Evolutionary conservation across 257 asterid species (phyloP), one percentile per base, ranked within the genome.

Genomic region (Misopates orontium): DNA sequence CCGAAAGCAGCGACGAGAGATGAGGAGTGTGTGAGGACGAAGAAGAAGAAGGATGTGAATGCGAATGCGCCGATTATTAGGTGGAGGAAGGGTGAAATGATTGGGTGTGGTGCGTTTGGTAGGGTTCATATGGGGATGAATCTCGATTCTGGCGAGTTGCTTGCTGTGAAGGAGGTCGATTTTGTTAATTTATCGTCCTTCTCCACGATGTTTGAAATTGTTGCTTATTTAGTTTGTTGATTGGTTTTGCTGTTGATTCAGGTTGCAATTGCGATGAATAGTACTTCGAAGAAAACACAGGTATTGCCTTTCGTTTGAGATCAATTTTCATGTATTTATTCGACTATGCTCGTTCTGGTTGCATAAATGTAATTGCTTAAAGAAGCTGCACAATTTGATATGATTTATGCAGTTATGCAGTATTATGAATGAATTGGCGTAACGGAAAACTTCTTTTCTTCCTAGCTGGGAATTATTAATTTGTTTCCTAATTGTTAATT

Each of bases 71-170:
- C 94, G 44, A 79, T 75, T 73, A 94, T 94, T 79, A 88, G 96
- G 76, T 94, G 97, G 99, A 75, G 97, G 81, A 82, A 82, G 60
- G 84, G 87, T 58, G 87, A 82, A 60, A 64, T 78, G 82, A 93
- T 93, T 64, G 98, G 98, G 0, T 84, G 95, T 56, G 98, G 98
- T 51, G 98, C 99, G 47, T 93, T 93, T 75, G 99, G 99, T 49
- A 86, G 97, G 83, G 99, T 93, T 47, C 85, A 87, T 78, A 93
- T 93, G 99, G 99, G 99, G 69, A 87, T 90, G 99, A 87, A 90
- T 79, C 84, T 87, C 56, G 97, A 90, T 76, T 93, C 97, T 0
- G 99, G 99, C n/a, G 97, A 93, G 75, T 67, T 93, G 39, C 83
- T 93, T 12, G 99, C 99, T 21, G 92, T 93, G 53, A 91, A 91